Percentiles rank a stretch among this genome's conserved stretches.
Evolutionary conservation across 2,329 filamentous ascomycete species (phyloP).

Genomic region (Fusarium miscanthi): DNA sequence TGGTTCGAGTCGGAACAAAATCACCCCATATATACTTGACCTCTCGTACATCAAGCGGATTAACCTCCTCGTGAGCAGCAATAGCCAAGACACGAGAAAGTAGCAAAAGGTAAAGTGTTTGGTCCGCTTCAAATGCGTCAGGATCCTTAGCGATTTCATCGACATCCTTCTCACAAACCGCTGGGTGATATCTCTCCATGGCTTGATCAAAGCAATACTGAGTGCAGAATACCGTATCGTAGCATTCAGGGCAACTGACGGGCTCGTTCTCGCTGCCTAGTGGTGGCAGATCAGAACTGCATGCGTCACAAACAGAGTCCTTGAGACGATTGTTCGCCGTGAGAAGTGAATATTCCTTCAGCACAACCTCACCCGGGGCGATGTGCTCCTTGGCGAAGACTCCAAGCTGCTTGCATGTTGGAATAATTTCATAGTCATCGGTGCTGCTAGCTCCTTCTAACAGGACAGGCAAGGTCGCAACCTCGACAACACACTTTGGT

Average conservation of each 20-base stretch:
- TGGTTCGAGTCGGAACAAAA: slow-evolving; percentile 64
- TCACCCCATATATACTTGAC: slow-evolving; percentile 78
- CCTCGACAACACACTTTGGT: slow-evolving; percentile 83
- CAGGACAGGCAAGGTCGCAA: slow-evolving; percentile 80
- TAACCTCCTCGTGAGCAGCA: slow-evolving; percentile 67
- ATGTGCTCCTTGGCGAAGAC: slow-evolving; percentile 90
- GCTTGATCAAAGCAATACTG: slow-evolving; percentile 68
- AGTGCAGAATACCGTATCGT: slow-evolving; percentile 75
- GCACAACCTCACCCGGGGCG: slow-evolving; percentile 76
- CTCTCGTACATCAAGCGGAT: slow-evolving; percentile 72
- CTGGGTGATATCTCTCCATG: slow-evolving; percentile 70
- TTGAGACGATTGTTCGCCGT: slow-evolving; percentile 91
- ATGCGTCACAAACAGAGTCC: slow-evolving; percentile 89
- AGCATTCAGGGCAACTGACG: slow-evolving; percentile 69
- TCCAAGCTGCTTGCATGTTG: slow-evolving; percentile 81
- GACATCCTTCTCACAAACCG: slow-evolving; percentile 73
- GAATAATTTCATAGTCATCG: slow-evolving; percentile 61
- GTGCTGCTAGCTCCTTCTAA: slow-evolving; percentile 65
- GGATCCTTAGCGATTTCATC: slow-evolving; percentile 74
- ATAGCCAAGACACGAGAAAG: slow-evolving; percentile 73
- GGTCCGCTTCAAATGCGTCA: slow-evolving; percentile 67
- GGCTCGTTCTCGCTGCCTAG: slow-evolving; percentile 60
- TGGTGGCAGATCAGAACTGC: slow-evolving; percentile 77
- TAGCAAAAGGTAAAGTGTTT: slow-evolving; percentile 71
- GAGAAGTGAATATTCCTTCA: slow-evolving; percentile 85